These are phyloP conservation scores for Emmonsia crescens DNA, from an alignment of 2,329 filamentous ascomycete species.

Conservation along the genomic window DNA sequence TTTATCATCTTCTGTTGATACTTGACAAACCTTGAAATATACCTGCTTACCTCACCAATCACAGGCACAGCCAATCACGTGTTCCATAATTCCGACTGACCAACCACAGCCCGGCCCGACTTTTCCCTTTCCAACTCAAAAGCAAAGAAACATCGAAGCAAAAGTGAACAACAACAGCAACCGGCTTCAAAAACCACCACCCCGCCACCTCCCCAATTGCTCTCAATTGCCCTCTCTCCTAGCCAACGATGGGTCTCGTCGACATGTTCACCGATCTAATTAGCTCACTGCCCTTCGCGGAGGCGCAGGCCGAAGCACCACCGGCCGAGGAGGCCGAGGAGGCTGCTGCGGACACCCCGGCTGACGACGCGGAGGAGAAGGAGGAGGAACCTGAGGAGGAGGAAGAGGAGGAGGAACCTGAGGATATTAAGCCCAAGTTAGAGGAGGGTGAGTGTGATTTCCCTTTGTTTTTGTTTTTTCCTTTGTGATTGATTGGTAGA, in stretches of 20 bases:
- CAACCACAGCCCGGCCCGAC: slow-evolving; percentile 23
- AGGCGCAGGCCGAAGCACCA: slow-evolving; percentile 51
- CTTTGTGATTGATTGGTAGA: not conserved
- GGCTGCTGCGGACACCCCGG: slow-evolving; percentile 17
- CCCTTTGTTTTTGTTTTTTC: not conserved
- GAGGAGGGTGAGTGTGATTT: slow-evolving; percentile 68
- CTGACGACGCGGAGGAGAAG: slow-evolving; percentile 40
- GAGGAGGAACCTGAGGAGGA: slow-evolving; percentile 51
- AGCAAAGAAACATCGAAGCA: not conserved
- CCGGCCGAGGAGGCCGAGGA: slow-evolving; percentile 33
- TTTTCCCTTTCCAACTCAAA: slow-evolving; percentile 25
- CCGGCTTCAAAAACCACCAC: slow-evolving; percentile 14
- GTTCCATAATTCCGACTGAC: slow-evolving; percentile 25
- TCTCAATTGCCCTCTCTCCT: slow-evolving; percentile 12
- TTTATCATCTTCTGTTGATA: too few relatives aligned
- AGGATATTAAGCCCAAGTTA: slow-evolving; percentile 76
- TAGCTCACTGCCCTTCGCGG: slow-evolving; percentile 53
- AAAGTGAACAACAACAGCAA: slow-evolving; percentile 23
- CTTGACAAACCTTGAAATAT: too few relatives aligned
- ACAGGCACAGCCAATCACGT: slow-evolving; percentile 29
- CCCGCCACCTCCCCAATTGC: slow-evolving; percentile 18
- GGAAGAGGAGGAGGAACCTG: slow-evolving; percentile 70
- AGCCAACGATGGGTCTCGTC: slow-evolving; percentile 48
- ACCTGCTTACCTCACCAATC: not conserved
- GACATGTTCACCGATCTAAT: slow-evolving; percentile 55